These are phyloP conservation scores for Trifolium pratense DNA, from an alignment of 306 rosid genomes.

Conservation along the genomic window DNA sequence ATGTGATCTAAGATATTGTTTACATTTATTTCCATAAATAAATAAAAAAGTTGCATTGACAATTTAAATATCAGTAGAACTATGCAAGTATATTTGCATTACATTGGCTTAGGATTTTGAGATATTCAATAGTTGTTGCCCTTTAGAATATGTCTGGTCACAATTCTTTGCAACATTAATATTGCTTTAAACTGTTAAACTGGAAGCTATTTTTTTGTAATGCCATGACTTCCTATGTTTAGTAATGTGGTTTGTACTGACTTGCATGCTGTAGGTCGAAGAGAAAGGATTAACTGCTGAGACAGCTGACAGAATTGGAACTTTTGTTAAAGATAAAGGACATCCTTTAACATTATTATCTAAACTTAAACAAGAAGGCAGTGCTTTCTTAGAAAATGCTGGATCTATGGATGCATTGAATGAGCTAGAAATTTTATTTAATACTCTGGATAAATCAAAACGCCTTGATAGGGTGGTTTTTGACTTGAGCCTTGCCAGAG, in stretches of 20 bases:
- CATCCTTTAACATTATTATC: slow-evolving; percentile 69
- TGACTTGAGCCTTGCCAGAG: slow-evolving; percentile 98
- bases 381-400: slow-evolving; percentile 63
- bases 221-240: slow-evolving; percentile 10
- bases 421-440: slow-evolving; percentile 81
- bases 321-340: slow-evolving; percentile 83
- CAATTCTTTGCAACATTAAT: slow-evolving; percentile 6
- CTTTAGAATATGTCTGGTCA: not conserved
- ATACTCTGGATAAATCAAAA: slow-evolving; percentile 74
- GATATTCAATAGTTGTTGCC: not conserved
- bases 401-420: slow-evolving; percentile 71
- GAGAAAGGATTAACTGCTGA: slow-evolving; percentile 81
- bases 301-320: slow-evolving; percentile 81
- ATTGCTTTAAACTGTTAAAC: slow-evolving; percentile 3
- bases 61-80: not conserved
- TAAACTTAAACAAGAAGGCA: slow-evolving; percentile 72
- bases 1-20: not conserved
- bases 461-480: slow-evolving; percentile 74
- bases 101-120: slow-evolving; percentile 15
- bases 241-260: slow-evolving; percentile 29
- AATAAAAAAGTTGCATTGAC: not conserved
- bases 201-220: slow-evolving; percentile 12
- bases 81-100: not conserved
- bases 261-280: slow-evolving; percentile 68
- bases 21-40: not conserved